Evolutionary conservation across 306 rosid species (phyloP), one percentile per base, ranked within the genome.

Genomic region (Prosopis cineraria): DNA sequence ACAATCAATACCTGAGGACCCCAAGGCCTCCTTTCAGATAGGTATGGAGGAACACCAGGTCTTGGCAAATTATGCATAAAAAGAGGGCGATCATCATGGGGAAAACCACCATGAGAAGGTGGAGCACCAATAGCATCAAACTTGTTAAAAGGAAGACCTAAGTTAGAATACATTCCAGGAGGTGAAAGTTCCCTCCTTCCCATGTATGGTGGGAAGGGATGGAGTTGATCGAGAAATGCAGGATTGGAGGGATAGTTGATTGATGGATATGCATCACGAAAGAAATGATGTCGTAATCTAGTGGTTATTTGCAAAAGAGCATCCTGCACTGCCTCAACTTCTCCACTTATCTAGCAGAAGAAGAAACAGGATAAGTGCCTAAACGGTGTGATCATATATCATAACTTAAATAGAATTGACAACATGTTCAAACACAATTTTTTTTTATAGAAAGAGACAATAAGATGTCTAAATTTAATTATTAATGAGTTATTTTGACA

Each of bases 121-220:
- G 83, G 72, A 70, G 72, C 85, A 70, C 93, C 86, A 75, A 81
- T 55, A 56, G 78, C 63, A 80, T 88, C 87, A 76, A 86, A 90
- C 86, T 88, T 90, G 84, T 82, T 87, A 74, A 84, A 87, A 12
- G 94, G 81, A 16, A 97, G 97, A 50, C 94, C 97, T 36, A 78
- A 83, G 72, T 87, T 86, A 72, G 99, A 86, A 87, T 76, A 88
- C 85, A 88, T 82, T 81, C 98, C 87, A 4, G 97, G 93, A 70
- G 98, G 97, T 56, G 98, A 95, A 70, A 84, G 89, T 70, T 91
- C 96, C 76, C 91, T 85, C 84, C 98, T 89, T 86, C 92, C 94
- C 83, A 85, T 25, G 82, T 82, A 88, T 7, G 97, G 82, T 7
- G 90, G 92, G 88, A 85, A 92, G 29, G 92, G 90, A 80, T 94